Evolutionary conservation across 257 asterid genomes (phyloP).

Genomic region (Henckelia pumila): DNA sequence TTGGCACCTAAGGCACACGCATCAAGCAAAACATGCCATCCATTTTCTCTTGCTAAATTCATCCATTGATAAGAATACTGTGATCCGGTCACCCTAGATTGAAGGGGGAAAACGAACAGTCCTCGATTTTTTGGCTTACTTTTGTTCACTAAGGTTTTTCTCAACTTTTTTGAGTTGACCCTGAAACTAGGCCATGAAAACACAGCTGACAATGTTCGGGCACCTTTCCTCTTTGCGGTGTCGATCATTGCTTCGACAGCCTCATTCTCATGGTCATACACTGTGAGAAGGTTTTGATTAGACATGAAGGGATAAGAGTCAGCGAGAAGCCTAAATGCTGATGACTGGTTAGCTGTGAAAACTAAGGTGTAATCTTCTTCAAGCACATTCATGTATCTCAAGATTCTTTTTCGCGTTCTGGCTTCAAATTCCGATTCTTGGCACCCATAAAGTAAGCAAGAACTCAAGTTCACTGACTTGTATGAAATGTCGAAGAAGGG

Average conservation of each 20-base stretch:
- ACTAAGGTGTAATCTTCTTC: constrained; percentile 68
- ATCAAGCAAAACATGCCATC: constrained; percentile 81
- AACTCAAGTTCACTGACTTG: constrained; percentile 41
- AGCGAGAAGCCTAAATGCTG: constrained; percentile 67
- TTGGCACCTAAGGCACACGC: constrained; percentile 76
- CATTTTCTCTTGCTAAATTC: constrained; percentile 71
- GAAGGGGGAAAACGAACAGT: constrained; percentile 71
- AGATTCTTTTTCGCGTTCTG: constrained; percentile 44
- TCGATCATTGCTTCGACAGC: constrained; percentile 51
- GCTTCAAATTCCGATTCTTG: constrained; percentile 48
- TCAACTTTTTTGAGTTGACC: constrained; percentile 47
- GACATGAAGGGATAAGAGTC: constrained; percentile 64
- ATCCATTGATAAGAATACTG: constrained; percentile 80
- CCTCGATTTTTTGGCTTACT: constrained; percentile 43
- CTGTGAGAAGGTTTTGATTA: constrained; percentile 45
- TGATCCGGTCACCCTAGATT: constrained; percentile 64
- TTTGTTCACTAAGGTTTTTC: constrained; percentile 41
- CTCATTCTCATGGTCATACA: constrained; percentile 63
- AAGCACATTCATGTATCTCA: constrained; percentile 56
- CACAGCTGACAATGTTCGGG: constrained; percentile 45
- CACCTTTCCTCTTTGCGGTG: constrained; percentile 43
- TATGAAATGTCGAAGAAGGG: constrained; percentile 54
- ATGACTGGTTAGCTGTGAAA: constrained; percentile 67
- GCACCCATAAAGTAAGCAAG: constrained; percentile 42
- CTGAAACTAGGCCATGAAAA: constrained; percentile 74